Conservation (phyloP, 2,329 filamentous ascomycete species). For the Sclerotinia subarctica region DNA sequence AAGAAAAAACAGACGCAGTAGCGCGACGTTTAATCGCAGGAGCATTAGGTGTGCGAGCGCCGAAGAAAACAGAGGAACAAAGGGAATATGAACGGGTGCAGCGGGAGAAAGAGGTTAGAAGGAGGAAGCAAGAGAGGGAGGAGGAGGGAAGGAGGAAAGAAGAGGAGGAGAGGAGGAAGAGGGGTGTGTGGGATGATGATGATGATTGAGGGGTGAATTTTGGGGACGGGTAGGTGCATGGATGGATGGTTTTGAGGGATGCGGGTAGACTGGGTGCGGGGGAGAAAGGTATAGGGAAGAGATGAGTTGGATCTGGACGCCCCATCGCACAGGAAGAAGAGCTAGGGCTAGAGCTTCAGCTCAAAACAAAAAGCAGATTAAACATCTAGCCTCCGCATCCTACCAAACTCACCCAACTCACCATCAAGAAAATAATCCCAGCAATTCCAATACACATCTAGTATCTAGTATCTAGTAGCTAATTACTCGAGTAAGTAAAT, state of each 20-base stretch:
- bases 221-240: too few species aligned
- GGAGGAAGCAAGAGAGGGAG: conserved; percentile 67
- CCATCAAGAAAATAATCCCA: too few species aligned
- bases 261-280: too few species aligned
- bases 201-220: conserved; percentile 42
- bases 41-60: conserved; percentile 76
- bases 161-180: conserved; percentile 69
- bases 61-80: conserved; percentile 84
- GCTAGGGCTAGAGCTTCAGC: neutral
- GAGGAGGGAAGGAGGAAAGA: conserved; percentile 59
- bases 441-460: too few species aligned
- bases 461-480: too few species aligned
- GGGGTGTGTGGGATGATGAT: conserved; percentile 87
- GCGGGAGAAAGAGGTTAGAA: conserved; percentile 79
- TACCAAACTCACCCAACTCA: too few species aligned
- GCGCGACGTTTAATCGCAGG: conserved; percentile 87
- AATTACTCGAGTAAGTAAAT: too few species aligned
- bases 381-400: neutral
- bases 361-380: neutral
- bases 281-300: neutral
- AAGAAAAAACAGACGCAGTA: conserved; percentile 91
- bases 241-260: too few species aligned
- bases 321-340: neutral
- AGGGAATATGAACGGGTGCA: conserved; percentile 78
- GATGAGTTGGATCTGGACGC: neutral